Conservation (phyloP, 495 filamentous ascomycete genomes). For the Baudoinia panamericana region DNA sequence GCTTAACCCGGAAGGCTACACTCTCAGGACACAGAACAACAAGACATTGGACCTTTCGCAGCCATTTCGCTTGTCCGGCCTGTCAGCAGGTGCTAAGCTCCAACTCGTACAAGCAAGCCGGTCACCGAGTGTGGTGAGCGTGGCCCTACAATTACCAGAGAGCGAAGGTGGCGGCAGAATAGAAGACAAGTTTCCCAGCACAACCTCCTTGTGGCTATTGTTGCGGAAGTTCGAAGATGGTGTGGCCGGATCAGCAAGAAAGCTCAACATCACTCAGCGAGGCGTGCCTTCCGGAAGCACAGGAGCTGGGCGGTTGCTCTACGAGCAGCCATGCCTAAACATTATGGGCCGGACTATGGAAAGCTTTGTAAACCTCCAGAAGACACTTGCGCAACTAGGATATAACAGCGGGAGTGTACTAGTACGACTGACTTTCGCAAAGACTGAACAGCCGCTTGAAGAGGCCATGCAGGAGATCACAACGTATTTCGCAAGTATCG, state of each 20-base stretch:
- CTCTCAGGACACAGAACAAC: constrained; percentile 75
- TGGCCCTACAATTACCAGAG: constrained; percentile 68
- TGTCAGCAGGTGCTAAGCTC: constrained; percentile 75
- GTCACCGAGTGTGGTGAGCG: constrained; percentile 67
- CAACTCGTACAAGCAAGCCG: constrained; percentile 77
- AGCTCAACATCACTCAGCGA: constrained; percentile 66
- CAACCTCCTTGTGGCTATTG: constrained; percentile 74
- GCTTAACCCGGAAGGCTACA: constrained; percentile 56
- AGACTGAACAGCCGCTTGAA: constrained; percentile 64
- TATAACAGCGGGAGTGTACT: constrained; percentile 69
- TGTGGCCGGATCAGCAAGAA: constrained; percentile 23
- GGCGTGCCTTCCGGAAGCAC: constrained; percentile 43
- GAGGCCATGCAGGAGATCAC: constrained; percentile 74
- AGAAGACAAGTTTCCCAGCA: constrained; percentile 69
- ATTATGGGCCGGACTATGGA: constrained; percentile 66
- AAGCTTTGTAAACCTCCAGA: constrained; percentile 68
- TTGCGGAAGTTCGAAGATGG: constrained; percentile 72
- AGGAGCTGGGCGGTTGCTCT: constrained; percentile 65
- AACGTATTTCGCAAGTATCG: constrained; percentile 43
- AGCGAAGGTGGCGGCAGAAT: constrained; percentile 55
- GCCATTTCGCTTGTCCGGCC: constrained; percentile 72
- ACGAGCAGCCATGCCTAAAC: constrained; percentile 73
- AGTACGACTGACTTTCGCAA: constrained; percentile 61
- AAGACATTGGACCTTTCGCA: constrained; percentile 74
- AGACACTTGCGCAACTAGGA: constrained; percentile 74